Evolutionary conservation across 306 rosid genomes (phyloP).

Genomic region (Sechiopsis laciniata): DNA sequence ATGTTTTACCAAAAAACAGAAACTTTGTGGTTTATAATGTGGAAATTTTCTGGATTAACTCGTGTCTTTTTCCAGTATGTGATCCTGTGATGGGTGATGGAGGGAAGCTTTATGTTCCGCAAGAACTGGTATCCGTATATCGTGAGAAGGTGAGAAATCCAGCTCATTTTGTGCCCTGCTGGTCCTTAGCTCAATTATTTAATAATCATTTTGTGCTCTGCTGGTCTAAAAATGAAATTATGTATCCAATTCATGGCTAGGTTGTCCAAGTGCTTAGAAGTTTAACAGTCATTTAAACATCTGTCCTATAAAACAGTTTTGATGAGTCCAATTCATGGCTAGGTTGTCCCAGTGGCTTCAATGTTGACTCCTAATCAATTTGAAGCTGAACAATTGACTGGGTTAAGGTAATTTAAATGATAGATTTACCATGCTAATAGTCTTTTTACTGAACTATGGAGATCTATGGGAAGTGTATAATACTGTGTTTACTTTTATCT

Average conservation of each 20-base stretch:
- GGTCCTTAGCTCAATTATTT: background rate
- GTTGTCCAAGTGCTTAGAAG: conserved; percentile 53
- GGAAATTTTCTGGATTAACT: conserved; percentile 5
- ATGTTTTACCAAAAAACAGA: too few species aligned
- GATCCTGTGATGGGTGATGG: conserved; percentile 99
- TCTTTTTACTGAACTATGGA: conserved; percentile 1
- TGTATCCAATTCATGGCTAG: conserved; percentile 36
- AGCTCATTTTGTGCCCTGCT: background rate
- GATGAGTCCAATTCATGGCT: conserved; percentile 26
- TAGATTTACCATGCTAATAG: conserved; percentile 15
- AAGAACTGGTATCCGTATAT: conserved; percentile 68
- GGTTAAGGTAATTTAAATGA: conserved; percentile 23
- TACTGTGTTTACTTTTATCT: background rate
- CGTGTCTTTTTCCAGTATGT: conserved; percentile 50
- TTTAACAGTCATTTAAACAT: background rate
- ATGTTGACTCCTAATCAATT: conserved; percentile 97
- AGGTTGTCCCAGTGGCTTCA: conserved; percentile 95
- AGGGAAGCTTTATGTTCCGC: conserved; percentile 87
- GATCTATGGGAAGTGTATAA: background rate
- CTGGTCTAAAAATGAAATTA: background rate
- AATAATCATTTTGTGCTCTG: background rate
- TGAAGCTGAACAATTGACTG: conserved; percentile 85
- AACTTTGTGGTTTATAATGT: background rate
- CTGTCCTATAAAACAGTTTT: conserved; percentile 8
- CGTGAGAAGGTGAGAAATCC: conserved; percentile 68